Conservation (phyloP, 2,329 filamentous ascomycete species). For the Beauveria scarabaeidicola region DNA sequence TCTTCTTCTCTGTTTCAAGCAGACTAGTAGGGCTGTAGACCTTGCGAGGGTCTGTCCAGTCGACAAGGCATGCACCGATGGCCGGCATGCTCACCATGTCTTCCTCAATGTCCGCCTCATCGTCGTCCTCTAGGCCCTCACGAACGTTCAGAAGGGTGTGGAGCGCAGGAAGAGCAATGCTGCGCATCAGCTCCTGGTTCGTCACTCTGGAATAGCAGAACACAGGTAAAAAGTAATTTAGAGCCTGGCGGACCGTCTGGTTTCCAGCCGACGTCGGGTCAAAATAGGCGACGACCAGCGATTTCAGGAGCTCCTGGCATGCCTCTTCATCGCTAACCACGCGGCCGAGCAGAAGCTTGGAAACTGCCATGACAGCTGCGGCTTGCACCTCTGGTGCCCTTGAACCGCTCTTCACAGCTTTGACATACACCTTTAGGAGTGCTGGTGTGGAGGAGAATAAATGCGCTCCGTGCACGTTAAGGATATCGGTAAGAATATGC, state of each 20-base stretch:
- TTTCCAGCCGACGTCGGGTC: constrained; percentile 74
- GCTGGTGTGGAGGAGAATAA: constrained; percentile 60
- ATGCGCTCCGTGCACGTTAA: constrained; percentile 79
- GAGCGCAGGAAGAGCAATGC: constrained; percentile 64
- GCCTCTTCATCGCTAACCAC: constrained; percentile 63
- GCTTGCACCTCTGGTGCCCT: constrained; percentile 69
- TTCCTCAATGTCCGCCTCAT: constrained; percentile 64
- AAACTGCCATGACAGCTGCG: constrained; percentile 70
- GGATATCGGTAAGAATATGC: constrained; percentile 86
- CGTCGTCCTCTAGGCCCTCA: constrained; percentile 65
- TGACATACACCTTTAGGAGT: constrained; percentile 77
- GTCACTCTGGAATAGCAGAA: constrained; percentile 80
- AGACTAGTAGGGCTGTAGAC: constrained; percentile 46
- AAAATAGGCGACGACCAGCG: constrained; percentile 80
- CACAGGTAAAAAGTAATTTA: constrained; percentile 91
- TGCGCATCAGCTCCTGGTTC: constrained; percentile 75
- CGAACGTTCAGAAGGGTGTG: constrained; percentile 66
- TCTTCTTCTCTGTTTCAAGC: constrained; percentile 51
- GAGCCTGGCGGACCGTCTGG: constrained; percentile 71
- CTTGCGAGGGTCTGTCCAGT: constrained; percentile 93
- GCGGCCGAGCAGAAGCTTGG: constrained; percentile 76
- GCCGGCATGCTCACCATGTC: constrained; percentile 71
- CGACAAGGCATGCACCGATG: constrained; percentile 74
- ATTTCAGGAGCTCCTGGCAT: constrained; percentile 69
- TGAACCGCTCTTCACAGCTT: constrained; percentile 64